Evolutionary conservation across 345 rosid genomes (phyloP).

Genomic region (Moringa oleifera): DNA sequence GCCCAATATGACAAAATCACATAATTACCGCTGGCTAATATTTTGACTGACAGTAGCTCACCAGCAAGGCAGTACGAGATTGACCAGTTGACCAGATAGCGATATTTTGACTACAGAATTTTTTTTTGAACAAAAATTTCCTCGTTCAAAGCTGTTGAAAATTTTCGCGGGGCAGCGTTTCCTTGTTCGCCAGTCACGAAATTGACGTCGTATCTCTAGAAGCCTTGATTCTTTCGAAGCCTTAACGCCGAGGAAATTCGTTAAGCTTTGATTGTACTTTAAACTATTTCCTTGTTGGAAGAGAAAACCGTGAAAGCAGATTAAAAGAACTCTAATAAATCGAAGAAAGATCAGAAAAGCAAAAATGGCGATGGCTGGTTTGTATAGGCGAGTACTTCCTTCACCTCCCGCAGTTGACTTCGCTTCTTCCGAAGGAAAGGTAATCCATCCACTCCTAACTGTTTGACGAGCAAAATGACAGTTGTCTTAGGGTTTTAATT

Average conservation of each 20-base stretch:
- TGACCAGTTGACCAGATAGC: too few relatives aligned
- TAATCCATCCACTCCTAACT: constrained; percentile 2
- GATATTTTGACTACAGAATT: too few relatives aligned
- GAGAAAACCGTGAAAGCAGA: background rate
- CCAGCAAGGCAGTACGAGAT: too few relatives aligned
- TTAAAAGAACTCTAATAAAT: background rate
- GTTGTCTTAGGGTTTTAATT: constrained; percentile 5
- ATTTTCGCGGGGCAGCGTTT: too few relatives aligned
- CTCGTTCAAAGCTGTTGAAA: too few relatives aligned
- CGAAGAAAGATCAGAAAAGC: background rate
- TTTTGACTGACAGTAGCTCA: too few relatives aligned
- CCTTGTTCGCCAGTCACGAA: background rate
- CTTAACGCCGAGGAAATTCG: too few relatives aligned
- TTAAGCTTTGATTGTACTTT: background rate
- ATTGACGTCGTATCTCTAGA: background rate
- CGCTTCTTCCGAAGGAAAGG: constrained; percentile 80
- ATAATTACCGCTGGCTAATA: too few relatives aligned
- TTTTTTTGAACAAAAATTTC: too few relatives aligned
- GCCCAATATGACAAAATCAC: too few relatives aligned
- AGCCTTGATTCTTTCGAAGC: background rate
- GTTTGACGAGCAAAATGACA: background rate
- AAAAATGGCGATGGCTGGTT: constrained; percentile 63
- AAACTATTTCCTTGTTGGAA: background rate
- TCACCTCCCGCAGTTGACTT: constrained; percentile 83
- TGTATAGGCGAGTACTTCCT: constrained; percentile 57